Conservation (phyloP, 2,329 filamentous ascomycete species). For the Neopestalotiopsis sp. region DNA sequence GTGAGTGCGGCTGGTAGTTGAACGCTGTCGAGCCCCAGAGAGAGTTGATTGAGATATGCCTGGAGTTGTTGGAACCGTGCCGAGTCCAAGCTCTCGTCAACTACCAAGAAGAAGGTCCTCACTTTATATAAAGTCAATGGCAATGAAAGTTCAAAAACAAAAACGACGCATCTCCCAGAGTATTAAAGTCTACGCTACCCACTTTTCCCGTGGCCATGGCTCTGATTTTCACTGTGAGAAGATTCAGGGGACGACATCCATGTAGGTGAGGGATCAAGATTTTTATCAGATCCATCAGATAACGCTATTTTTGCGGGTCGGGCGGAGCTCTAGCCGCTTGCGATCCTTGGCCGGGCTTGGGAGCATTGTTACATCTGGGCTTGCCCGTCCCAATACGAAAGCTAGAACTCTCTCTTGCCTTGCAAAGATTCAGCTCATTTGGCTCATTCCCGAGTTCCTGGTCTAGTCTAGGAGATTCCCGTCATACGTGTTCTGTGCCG, state of each 20-base stretch:
- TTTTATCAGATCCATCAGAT: conserved; percentile 1
- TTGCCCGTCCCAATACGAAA: background rate
- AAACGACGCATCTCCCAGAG: background rate
- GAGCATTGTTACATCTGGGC: background rate
- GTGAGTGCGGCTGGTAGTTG: background rate
- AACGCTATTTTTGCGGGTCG: background rate
- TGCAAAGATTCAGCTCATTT: background rate
- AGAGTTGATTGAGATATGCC: background rate
- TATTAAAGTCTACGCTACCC: background rate
- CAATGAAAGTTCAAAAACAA: too few relatives aligned
- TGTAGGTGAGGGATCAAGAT: background rate
- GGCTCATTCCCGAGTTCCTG: background rate
- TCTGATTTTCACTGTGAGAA: background rate
- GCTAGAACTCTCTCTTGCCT: background rate
- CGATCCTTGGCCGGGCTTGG: background rate
- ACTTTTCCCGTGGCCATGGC: background rate
- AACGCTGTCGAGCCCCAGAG: background rate
- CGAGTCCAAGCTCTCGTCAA: background rate
- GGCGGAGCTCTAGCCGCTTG: background rate
- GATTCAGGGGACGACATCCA: background rate
- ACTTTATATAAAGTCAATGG: background rate
- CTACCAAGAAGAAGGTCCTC: background rate
- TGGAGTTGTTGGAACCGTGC: too few relatives aligned
- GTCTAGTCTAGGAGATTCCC: background rate
- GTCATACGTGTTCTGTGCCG: background rate